phyloP scores from a whole-genome alignment of 805 yeast genomes.

The Barnettozyma salicaria region DNA sequence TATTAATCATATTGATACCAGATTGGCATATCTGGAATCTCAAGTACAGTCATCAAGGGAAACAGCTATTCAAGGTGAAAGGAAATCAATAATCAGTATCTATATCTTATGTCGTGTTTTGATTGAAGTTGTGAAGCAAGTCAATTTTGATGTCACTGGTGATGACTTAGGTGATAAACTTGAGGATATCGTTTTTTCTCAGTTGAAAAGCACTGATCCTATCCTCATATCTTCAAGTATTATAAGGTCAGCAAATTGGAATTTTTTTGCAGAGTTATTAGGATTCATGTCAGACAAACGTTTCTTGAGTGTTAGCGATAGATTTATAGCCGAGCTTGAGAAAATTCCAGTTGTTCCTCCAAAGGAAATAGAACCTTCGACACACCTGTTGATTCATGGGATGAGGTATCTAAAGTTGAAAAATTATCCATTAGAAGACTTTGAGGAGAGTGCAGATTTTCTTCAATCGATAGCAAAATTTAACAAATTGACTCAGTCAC shows the following conservation, averaged over 20 bases:
- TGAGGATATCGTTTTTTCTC: constrained; percentile 91
- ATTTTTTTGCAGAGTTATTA: constrained; percentile 76
- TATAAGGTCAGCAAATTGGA: constrained; percentile 91
- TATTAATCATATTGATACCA: constrained; percentile 46
- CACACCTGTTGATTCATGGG: constrained; percentile 77
- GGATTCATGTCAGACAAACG: constrained; percentile 88
- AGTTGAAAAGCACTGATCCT: constrained; percentile 84
- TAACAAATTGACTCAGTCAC: constrained; percentile 58
- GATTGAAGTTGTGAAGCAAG: constrained; percentile 86
- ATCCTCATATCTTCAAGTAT: constrained; percentile 54
- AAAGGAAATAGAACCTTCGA: constrained; percentile 49
- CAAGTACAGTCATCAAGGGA: constrained; percentile 43
- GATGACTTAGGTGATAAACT: constrained; percentile 75
- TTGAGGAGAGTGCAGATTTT: constrained; percentile 93
- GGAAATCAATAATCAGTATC: constrained; percentile 80
- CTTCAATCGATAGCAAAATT: constrained; percentile 81
- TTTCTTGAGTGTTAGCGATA: constrained; percentile 82
- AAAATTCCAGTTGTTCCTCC: constrained; percentile 56
- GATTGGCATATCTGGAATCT: constrained; percentile 39
- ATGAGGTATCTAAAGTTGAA: constrained; percentile 80
- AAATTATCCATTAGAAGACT: constrained; percentile 79
- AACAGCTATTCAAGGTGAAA: constrained; percentile 75
- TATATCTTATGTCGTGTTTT: constrained; percentile 86
- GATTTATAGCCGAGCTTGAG: constrained; percentile 90
- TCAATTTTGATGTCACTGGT: constrained; percentile 66